Percentiles rank a stretch among this genome's conserved stretches.
These are phyloP conservation scores for Plasmopara muralis DNA, from an alignment of 352 stramenopile genomes.

Conservation along the genomic window DNA sequence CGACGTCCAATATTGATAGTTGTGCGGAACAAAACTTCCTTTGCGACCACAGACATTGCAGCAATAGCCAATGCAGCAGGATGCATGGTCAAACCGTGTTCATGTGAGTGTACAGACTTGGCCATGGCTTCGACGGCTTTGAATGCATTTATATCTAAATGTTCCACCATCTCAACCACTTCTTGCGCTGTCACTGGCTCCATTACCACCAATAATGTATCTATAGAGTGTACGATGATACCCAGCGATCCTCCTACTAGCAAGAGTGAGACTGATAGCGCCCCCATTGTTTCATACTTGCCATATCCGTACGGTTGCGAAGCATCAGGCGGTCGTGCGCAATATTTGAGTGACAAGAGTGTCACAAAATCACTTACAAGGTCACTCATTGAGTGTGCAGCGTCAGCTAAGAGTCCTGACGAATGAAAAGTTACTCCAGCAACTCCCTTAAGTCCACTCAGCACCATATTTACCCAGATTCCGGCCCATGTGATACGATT, in stretches of 20 bases:
- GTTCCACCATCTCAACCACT: constrained; percentile 18
- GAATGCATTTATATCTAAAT: constrained; percentile 23
- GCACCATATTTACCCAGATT: constrained; percentile 60
- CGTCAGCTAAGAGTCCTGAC: constrained; percentile 89
- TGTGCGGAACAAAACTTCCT: constrained; percentile 89
- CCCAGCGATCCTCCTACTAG: constrained; percentile 56
- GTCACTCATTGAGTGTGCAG: constrained; percentile 91
- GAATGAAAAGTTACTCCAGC: constrained; percentile 74
- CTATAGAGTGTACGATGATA: constrained; percentile 64
- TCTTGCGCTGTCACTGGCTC: constrained; percentile 24
- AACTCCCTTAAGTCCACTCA: constrained; percentile 61
- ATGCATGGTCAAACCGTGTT: constrained; percentile 34
- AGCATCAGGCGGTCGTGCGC: constrained; percentile 86
- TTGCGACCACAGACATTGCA: constrained; percentile 78
- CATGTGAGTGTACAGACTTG: constrained; percentile 17
- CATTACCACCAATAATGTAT: constrained; percentile 48
- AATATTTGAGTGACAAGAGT: constrained; percentile 86
- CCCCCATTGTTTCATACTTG: constrained; percentile 70
- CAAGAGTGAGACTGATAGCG: constrained; percentile 52
- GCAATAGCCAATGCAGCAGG: constrained; percentile 79
- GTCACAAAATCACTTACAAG: constrained; percentile 94
- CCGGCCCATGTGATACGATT: constrained; percentile 70
- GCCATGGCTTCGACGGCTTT: constrained; percentile 34
- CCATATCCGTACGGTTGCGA: constrained; percentile 78
- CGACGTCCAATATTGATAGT: constrained; percentile 86